Evolutionary conservation across 805 yeast genomes (phyloP), one percentile per base, ranked within the genome.

Genomic region (Saturnispora ahearnii): DNA sequence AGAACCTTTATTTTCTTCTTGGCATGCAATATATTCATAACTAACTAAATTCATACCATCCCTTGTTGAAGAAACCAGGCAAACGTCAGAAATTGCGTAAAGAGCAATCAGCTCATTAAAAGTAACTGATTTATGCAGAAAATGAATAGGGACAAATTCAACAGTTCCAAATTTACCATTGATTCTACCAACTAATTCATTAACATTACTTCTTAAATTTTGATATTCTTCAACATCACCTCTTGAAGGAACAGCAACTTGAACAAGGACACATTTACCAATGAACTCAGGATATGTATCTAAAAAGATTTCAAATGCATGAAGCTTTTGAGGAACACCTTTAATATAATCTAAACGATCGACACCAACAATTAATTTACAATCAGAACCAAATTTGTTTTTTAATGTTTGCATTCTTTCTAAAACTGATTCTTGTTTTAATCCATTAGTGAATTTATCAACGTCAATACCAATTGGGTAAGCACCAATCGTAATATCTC

Each of bases 391-490:
- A 59, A 85, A 84, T 55, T 76, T 74, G 46, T 73, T 37, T 52
- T 73, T 78, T 52, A 93, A 71, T 51, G 77, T 78, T 32, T 67
- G 59, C 51, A 91, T 80, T 58, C 99, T 76, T 28, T 77, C 65
- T 42, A 77, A 73, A 4, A 90, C 97, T 4, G 70, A 59, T 1
- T 72, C 76, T 52, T 77, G 74, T 55, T 80, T 72, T 57, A 93
- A 67, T 0, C 96, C 98, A 22, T 81, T 85, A 13, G 84, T 70
- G 65, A 93, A 93, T 57, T 87, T 87, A 51, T 88, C 96, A 22
- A 89, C 96, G 62, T 93, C 99, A 53, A 93, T 93, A 51, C 99
- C 99, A 57, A 93, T 93, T n/a, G 99, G 99, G 76, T 90, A 91
- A 0, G 98, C 97, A 24, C 97, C 96, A 33, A 93, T 88, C 29